Evolutionary conservation across 306 rosid species (phyloP), one percentile per base, ranked within the genome.

Genomic region (Dryas octopetala): DNA sequence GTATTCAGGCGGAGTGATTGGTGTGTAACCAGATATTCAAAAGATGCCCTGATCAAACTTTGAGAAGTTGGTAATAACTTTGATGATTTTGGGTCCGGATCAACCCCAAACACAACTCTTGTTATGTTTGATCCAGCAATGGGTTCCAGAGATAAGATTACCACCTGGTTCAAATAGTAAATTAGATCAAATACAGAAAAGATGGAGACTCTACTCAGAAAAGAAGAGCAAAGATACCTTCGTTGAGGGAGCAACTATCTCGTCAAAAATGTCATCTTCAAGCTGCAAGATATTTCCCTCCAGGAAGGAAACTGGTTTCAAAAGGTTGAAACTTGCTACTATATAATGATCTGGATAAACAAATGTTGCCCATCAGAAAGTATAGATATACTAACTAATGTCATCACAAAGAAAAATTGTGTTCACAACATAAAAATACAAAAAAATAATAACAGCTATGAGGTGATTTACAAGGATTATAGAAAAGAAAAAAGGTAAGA

Each of bases 301-400:
- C 77, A 93, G 86, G 80, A 90, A 81, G 83, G 88, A 76, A 68
- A 82, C 86, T 4, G 92, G 80, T 80, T 81, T 85, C 74, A 68
- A 59, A 76, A 90, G 84, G 73, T 67, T 44, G 75, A 93, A 93
- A 74, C 85, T 87, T 77, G 97, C 97, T 70, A 93, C 93, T 68
- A 91, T 88, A 74, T 85, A 86, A 84, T 93, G 90, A 81, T 64
- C 98, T 93, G 89, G 65, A 80, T 67, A 80, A 66, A 66, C 6
- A 79, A 78, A 64, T 49, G 23, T 19, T 32, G 45, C 54, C 78
- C 70, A 61, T 74, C 46, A 55, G 49, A 55, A 1, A 12, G 28
- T 62, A 26, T 51, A 9, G 14, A 49, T 9, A 49, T 9, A 9
- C 66, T 14, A 38, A 46, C 54, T 54, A 75, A 17, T 47, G 45